Evolutionary conservation across 805 yeast species (phyloP).

Genomic region (Peterozyma toletana): DNA sequence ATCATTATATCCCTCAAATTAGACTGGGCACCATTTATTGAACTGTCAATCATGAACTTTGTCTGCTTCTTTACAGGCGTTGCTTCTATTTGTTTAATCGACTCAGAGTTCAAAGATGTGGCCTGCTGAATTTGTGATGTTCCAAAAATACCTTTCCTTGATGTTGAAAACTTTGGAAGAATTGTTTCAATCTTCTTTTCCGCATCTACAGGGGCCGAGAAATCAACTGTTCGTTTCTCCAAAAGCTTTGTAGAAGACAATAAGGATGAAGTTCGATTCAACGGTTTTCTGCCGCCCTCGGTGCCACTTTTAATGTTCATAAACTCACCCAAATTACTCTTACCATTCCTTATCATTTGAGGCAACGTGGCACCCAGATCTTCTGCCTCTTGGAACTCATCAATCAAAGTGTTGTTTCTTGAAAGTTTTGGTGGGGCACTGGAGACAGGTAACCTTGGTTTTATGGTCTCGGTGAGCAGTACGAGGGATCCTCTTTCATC

Average conservation of each 20-base stretch:
- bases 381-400: not conserved
- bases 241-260: constrained; percentile 6
- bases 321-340: constrained; percentile 5
- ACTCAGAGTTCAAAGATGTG: not conserved
- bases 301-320: not conserved
- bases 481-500: not conserved
- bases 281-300: not conserved
- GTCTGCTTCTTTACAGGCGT: constrained; percentile 8
- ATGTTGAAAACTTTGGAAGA: not conserved
- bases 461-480: not conserved
- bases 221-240: constrained; percentile 8
- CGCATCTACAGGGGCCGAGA: not conserved
- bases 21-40: not conserved
- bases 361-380: not conserved
- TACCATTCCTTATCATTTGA: not conserved
- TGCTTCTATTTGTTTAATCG: constrained; percentile 6
- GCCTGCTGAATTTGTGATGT: not conserved
- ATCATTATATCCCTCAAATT: not conserved
- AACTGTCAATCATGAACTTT: not conserved
- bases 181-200: not conserved
- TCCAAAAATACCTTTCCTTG: constrained; percentile 6
- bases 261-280: not conserved
- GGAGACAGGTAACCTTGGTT: not conserved
- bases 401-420: not conserved
- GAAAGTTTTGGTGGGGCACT: not conserved